Conservation (phyloP, 2,329 filamentous ascomycete genomes). For the Hansfordia pulvinata region DNA sequence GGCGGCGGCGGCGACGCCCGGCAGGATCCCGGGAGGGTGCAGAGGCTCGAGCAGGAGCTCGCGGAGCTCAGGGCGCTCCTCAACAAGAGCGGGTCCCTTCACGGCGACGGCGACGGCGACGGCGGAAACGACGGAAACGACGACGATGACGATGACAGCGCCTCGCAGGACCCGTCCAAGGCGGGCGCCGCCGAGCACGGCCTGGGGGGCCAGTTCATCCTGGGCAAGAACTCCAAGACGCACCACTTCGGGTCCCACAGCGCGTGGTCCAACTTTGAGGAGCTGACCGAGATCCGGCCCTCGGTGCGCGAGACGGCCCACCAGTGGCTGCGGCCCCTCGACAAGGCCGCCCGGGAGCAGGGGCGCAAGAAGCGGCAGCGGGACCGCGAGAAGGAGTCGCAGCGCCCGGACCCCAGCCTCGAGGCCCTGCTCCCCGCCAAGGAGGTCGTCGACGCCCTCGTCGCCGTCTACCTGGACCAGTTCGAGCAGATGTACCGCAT, state of each 20-base stretch:
- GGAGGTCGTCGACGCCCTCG: conserved; percentile 17
- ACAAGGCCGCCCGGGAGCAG: too few species aligned
- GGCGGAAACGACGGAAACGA: conserved; percentile 33
- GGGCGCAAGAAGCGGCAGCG: conserved; percentile 4
- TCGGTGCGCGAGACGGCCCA: conserved; percentile 51
- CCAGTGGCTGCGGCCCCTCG: conserved; percentile 45
- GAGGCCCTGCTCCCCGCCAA: conserved; percentile 14
- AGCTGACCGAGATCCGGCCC: conserved; percentile 38
- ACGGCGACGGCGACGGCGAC: conserved; percentile 35
- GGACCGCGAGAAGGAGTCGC: neutral
- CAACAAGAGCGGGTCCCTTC: conserved; percentile 30
- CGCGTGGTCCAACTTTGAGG: conserved; percentile 44
- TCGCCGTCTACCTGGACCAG: conserved; percentile 21
- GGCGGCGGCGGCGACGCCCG: conserved; percentile 22
- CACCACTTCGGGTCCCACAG: conserved; percentile 48
- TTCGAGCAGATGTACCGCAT: conserved; percentile 22
- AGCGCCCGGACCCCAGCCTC: neutral
- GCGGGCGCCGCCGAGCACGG: too few species aligned
- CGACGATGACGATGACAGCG: too few species aligned
- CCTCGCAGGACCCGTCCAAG: too few species aligned
- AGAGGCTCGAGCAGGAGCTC: conserved; percentile 44
- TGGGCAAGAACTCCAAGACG: conserved; percentile 44
- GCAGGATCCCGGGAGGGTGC: conserved; percentile 43
- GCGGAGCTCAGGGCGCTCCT: conserved; percentile 40
- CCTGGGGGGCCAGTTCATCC: conserved; percentile 39